Base-by-base conservation (phyloP, 2,329 filamentous ascomycete species). In the Cytospora paraplurivora region DNA sequence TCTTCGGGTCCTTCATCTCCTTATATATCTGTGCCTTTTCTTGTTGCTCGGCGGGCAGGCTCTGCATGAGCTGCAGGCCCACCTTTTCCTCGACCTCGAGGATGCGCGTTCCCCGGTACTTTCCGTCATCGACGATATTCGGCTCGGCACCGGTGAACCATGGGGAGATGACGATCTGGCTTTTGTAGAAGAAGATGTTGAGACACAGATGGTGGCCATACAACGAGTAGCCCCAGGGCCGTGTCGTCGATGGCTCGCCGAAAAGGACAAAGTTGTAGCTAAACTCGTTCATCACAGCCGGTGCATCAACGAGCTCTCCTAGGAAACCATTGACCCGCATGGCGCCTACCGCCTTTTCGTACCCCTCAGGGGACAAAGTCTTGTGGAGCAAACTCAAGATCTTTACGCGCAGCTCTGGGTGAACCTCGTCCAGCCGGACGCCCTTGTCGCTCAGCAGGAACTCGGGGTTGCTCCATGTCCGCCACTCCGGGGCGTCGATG, bases 91-190 rank as follows among this genome's bases (percentile, higher is more conserved):
- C 89, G 8, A 76, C 76, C 47, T 88, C 79, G 38, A 93, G 75
- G 62, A 93, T 91, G 4, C 83, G 78, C 0, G 87, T 90, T 7
- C 89, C 90, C 1, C 76, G 76, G 72, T 86, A 81, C 0, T 82
- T 82, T 0, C 89, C 89, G 0, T 75, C 74, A 67, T 93, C 90
- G 68, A 93, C 90, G 41, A 87, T 70, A 69, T 93, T 92, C 0
- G 91, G 91, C 74, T 94, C 91, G 0, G 91, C 91, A 61, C 91
- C 91, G 0, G 89, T 92, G 75, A 94, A 94, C 76, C 87, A 91
- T 0, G 91, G 91, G 0, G 85, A 86, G 3, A 92, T 79, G 52
- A 92, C 78, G 56, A 92, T 86, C 72, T 92, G 88, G 0, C 77
- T 75, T 37, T 79, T 79, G 70, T 87, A 83, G 62, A 93, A 80